Percentiles rank a stretch among this genome's conserved stretches.
Evolutionary conservation across 2,329 filamentous ascomycete genomes (phyloP).

Genomic region (Xylariaceae sp.): DNA sequence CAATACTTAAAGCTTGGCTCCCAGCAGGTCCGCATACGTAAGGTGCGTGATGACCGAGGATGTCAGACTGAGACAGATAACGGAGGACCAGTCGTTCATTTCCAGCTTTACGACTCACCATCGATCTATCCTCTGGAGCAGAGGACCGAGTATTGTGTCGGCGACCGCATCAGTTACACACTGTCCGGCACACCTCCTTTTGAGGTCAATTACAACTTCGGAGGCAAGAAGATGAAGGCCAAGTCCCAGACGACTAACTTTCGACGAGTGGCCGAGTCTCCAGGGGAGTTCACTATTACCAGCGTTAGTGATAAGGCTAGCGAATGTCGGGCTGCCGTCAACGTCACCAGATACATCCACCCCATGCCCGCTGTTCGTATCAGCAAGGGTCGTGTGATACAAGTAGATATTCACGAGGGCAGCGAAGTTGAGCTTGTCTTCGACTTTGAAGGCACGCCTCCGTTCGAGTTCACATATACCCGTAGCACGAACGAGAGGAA

Average conservation of each 20-base stretch:
- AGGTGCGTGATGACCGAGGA: constrained; percentile 80
- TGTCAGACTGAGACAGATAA: constrained; percentile 76
- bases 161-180: constrained; percentile 88
- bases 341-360: constrained; percentile 80
- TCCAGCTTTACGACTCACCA: constrained; percentile 89
- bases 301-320: constrained; percentile 83
- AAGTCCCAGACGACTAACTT: constrained; percentile 77
- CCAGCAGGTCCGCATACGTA: constrained; percentile 83
- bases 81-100: constrained; percentile 73
- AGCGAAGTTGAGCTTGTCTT: constrained; percentile 91
- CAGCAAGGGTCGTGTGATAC: constrained; percentile 73
- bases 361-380: constrained; percentile 88
- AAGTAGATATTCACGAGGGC: constrained; percentile 94
- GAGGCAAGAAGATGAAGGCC: constrained; percentile 72
- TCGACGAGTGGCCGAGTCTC: constrained; percentile 86
- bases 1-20: constrained; percentile 82
- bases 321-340: constrained; percentile 76
- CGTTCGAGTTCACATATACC: constrained; percentile 97
- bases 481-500: constrained; percentile 80
- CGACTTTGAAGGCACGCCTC: constrained; percentile 91
- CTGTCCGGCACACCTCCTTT: constrained; percentile 89
- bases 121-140: constrained; percentile 85
- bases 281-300: constrained; percentile 84
- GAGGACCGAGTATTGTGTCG: constrained; percentile 86
- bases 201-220: constrained; percentile 87